phyloP scores from a whole-genome alignment of 768 basidiomycete genomes.

The Boletus subcaerulescens region DNA sequence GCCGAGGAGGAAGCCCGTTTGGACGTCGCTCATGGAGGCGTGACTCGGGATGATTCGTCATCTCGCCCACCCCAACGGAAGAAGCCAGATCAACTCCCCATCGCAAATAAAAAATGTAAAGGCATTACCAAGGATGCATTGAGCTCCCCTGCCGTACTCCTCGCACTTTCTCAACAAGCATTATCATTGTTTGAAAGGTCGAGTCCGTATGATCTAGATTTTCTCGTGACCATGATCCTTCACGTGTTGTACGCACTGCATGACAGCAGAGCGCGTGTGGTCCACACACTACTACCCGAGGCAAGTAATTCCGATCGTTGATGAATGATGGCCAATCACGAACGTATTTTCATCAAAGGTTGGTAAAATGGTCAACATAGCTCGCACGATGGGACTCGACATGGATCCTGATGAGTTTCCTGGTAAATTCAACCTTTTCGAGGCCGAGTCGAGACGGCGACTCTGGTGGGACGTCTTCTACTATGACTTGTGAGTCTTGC shows the following conservation, averaged over 20 bases:
- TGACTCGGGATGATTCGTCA: slow-evolving; percentile 22
- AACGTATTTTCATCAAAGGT: slow-evolving; percentile 36
- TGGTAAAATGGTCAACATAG: slow-evolving; percentile 67
- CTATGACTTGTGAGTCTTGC: slow-evolving; percentile 67
- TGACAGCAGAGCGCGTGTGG: slow-evolving; percentile 45
- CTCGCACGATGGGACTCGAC: slow-evolving; percentile 60
- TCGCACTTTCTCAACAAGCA: slow-evolving; percentile 48
- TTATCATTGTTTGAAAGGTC: slow-evolving; percentile 43
- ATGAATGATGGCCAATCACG: slow-evolving; percentile 22
- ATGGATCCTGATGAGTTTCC: slow-evolving; percentile 55
- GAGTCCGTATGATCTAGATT: slow-evolving; percentile 50
- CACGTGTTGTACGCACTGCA: slow-evolving; percentile 54
- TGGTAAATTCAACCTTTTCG: slow-evolving; percentile 45
- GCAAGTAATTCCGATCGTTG: slow-evolving; percentile 28
- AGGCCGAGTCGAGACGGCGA: slow-evolving; percentile 50
- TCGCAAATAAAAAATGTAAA: slow-evolving; percentile 25
- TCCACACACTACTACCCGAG: slow-evolving; percentile 31
- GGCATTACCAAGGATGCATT: slow-evolving; percentile 27
- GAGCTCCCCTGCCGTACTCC: slow-evolving; percentile 38
- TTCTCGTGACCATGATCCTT: slow-evolving; percentile 55
- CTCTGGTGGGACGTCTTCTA: slow-evolving; percentile 81
- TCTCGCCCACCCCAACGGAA: slow-evolving; percentile 20
- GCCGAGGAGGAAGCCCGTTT: slow-evolving; percentile 27
- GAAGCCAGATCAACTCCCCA: slow-evolving; percentile 18
- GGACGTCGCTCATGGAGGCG: slow-evolving; percentile 18